A percentile compares a stretch with the other conserved stretches of the same genome.
Evolutionary conservation across 345 rosid species (phyloP).

Genomic region (Citropsis articulata): DNA sequence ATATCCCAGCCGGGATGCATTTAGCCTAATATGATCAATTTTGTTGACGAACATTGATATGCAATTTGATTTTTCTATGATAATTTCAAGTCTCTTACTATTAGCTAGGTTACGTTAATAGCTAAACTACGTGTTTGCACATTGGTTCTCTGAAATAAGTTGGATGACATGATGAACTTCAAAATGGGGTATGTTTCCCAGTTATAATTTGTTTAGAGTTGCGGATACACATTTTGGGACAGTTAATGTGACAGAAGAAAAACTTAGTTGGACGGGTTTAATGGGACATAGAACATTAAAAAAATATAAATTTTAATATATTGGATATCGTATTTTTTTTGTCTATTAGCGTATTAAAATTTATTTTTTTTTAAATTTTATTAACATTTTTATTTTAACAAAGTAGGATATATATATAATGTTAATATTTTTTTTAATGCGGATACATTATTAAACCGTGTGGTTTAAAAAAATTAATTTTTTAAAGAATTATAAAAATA

Average conservation of each 20-base stretch:
- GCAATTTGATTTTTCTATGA: not conserved
- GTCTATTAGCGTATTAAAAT: too few species aligned
- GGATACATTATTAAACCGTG: too few species aligned
- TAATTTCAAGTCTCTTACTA: not conserved
- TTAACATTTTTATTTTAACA: too few species aligned
- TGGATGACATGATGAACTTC: not conserved
- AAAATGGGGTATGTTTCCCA: not conserved
- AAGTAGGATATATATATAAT: too few species aligned
- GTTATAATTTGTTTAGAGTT: not conserved
- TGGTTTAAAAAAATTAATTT: too few species aligned
- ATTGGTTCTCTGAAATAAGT: not conserved
- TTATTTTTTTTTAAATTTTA: too few species aligned
- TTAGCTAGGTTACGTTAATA: not conserved
- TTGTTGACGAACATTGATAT: not conserved
- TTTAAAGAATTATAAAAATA: too few species aligned
- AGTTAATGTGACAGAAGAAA: not conserved
- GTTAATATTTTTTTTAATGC: too few species aligned
- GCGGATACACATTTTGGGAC: not conserved
- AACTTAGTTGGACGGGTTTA: too few species aligned
- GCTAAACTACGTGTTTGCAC: not conserved
- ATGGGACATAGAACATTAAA: too few species aligned
- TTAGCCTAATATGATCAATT: not conserved
- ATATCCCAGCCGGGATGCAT: slow-evolving; percentile 18
- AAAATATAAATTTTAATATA: too few species aligned
- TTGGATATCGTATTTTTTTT: too few species aligned